Base-by-base conservation (phyloP, 2,329 filamentous ascomycete species). In the Pleomassaria siparia region DNA sequence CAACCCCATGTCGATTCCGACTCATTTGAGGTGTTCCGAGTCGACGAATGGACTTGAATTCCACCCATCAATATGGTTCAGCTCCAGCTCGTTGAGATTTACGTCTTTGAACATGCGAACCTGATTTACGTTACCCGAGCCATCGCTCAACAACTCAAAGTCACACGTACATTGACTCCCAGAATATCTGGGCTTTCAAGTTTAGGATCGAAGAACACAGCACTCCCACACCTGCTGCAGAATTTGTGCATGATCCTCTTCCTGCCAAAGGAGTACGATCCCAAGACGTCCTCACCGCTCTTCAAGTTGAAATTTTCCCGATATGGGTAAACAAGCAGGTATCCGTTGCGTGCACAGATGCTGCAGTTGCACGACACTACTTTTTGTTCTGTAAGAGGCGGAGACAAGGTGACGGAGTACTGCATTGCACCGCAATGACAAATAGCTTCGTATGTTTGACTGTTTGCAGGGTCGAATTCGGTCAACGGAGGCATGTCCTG, bases 371-470 rank as follows among this genome's bases (percentile, higher is more conserved):
- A 82, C 16, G 73, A 59, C n/a, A 76, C 39, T 3, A 80, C 72
- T 49, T 71, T 64, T 52, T 76, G 69, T 53, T 76, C 64, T 3
- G 73, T 68, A 22, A 81, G 67, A 21, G 77, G 73, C 20, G 78
- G 77, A 24, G 74, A 76, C 36, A 82, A 70, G 16, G 71, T 74
- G 22, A 80, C 67, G 12, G 72, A 69, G 56, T 80, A 77, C 49
- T 72, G 66, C 49, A 82, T 72, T 44, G 73, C 73, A 36, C 78
- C 79, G 62, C 80, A 82, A 59, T 82, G 79, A 53, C 79, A 82
- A 46, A 74, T 75, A 10, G 71, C 77, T 37, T 74, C 63, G 62
- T 82, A 80, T 1, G 73, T 76, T 40, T 58, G 40, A 20, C 46
- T 40, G 15, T 63, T 55, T 3, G 48, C 40, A 13, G 55, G 26